Percentiles rank a stretch among this genome's conserved stretches.
These are phyloP conservation scores for Kodamaea laetipori DNA, from an alignment of 805 yeast genomes.

Conservation along the genomic window DNA sequence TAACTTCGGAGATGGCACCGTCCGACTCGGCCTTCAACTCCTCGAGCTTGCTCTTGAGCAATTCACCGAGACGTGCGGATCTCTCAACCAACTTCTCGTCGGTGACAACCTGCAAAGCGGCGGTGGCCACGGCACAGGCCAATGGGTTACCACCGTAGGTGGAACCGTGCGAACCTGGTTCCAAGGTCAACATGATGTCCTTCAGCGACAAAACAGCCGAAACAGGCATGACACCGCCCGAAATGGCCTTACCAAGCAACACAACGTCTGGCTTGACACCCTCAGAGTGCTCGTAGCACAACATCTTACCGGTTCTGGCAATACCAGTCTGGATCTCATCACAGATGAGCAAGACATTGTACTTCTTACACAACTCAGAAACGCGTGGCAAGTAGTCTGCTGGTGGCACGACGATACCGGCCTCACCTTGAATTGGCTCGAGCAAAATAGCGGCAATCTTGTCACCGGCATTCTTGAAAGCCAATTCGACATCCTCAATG, in stretches of 20 bases:
- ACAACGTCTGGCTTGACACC: conserved; percentile 86
- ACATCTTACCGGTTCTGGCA: conserved; percentile 94
- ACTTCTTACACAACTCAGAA: conserved; percentile 69
- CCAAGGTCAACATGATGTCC: conserved; percentile 84
- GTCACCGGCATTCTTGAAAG: conserved; percentile 80
- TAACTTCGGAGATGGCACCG: conserved; percentile 60
- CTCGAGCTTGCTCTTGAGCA: conserved; percentile 60
- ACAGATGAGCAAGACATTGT: conserved; percentile 87
- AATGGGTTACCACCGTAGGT: conserved; percentile 98
- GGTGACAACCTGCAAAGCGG: conserved; percentile 85
- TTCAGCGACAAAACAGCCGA: conserved; percentile 88
- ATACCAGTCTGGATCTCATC: conserved; percentile 98
- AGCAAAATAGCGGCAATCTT: conserved; percentile 86
- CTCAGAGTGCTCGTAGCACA: conserved; percentile 83
- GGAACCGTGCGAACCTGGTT: conserved; percentile 97
- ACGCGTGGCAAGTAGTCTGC: conserved; percentile 74
- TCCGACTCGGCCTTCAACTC: conserved; percentile 53
- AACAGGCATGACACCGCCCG: conserved; percentile 93
- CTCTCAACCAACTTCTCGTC: conserved; percentile 86
- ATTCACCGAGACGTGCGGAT: conserved; percentile 68
- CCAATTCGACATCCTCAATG: conserved; percentile 82
- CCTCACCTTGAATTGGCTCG: conserved; percentile 98
- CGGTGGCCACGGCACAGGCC: conserved; percentile 89
- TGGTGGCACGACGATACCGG: conserved; percentile 96
- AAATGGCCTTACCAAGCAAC: conserved; percentile 88